Evolutionary conservation across 768 basidiomycete genomes (phyloP).

Genomic region (Stropharia rugosoannulata): DNA sequence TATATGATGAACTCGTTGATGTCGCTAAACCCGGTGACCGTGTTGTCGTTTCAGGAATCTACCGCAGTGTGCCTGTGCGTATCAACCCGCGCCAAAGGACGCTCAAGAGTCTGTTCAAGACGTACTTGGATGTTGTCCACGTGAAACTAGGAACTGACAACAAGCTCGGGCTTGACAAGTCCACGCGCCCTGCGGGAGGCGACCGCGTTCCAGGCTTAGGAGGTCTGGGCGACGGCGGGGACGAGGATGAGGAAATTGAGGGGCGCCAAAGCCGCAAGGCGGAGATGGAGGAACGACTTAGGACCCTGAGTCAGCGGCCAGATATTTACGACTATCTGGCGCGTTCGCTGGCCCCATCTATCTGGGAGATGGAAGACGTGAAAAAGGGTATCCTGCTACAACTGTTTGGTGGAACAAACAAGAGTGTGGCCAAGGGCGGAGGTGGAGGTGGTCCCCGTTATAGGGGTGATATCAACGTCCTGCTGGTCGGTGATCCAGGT

Average conservation of each 20-base stretch:
- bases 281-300: constrained; percentile 78
- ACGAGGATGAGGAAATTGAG: constrained; percentile 34
- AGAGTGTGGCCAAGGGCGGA: constrained; percentile 88
- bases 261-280: constrained; percentile 49
- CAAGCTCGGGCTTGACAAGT: constrained; percentile 74
- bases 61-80: constrained; percentile 92
- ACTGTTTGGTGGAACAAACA: constrained; percentile 97
- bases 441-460: constrained; percentile 96
- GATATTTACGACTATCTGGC: constrained; percentile 89
- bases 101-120: constrained; percentile 96
- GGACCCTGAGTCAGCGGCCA: constrained; percentile 65
- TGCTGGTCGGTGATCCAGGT: constrained; percentile 97
- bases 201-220: constrained; percentile 71
- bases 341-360: constrained; percentile 86
- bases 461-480: constrained; percentile 95
- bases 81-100: constrained; percentile 90
- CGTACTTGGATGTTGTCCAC: constrained; percentile 95
- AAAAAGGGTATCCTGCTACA: constrained; percentile 98
- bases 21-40: constrained; percentile 96
- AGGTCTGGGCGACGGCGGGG: constrained; percentile 66
- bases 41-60: constrained; percentile 88
- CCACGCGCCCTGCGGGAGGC: constrained; percentile 69
- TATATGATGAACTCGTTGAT: constrained; percentile 98
- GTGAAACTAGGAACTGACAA: constrained; percentile 74
- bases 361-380: constrained; percentile 98